Evolutionary conservation across 306 rosid species (phyloP), one percentile per base, ranked within the genome.

Genomic region (Begonia masoniana): DNA sequence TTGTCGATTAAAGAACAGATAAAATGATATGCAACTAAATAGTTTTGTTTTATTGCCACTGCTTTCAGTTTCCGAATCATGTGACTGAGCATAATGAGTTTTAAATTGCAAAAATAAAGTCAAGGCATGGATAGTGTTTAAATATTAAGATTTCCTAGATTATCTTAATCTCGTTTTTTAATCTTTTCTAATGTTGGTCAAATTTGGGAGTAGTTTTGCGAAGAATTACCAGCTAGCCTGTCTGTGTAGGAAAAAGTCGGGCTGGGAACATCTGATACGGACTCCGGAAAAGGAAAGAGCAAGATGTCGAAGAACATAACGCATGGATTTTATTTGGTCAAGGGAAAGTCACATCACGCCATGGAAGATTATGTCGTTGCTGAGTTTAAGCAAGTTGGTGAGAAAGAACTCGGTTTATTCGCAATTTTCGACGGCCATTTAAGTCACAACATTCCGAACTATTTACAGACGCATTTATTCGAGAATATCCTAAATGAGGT

Each of bases 211-310:
- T 26, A 36, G 10, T 58, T 47, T 42, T 58, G 12, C 3, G 16
- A 59, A 10, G 46, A 15, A 10, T 7, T 47, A 41, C 43, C 16
- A 11, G 9, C 17, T 7, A 59, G 16, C 9, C 15, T 41, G 41
- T 68, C 65, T 50, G 47, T 73, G 69, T 70, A 91, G 99, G 99
- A 91, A 68, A 91, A 86, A 24, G 92, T 91, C 52, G 82, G 86
- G 48, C 58, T 85, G 61, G 72, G 78, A 10, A 47, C 82, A 11
- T 84, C 94, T 3, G 94, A 86, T 61, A 50, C 94, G 2, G 96
- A 86, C 66, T 83, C 96, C 15, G 99, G 97, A 66, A 92, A 92
- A 71, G 99, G 99, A 56, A 92, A 92, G 81, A 92, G 99, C 93
- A 92, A 92, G 77, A 73, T 83, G 73, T 76, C 76, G 9, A 84